phyloP scores from a whole-genome alignment of 495 filamentous ascomycete species.

The Pseudoneurospora amorphoporcata region DNA sequence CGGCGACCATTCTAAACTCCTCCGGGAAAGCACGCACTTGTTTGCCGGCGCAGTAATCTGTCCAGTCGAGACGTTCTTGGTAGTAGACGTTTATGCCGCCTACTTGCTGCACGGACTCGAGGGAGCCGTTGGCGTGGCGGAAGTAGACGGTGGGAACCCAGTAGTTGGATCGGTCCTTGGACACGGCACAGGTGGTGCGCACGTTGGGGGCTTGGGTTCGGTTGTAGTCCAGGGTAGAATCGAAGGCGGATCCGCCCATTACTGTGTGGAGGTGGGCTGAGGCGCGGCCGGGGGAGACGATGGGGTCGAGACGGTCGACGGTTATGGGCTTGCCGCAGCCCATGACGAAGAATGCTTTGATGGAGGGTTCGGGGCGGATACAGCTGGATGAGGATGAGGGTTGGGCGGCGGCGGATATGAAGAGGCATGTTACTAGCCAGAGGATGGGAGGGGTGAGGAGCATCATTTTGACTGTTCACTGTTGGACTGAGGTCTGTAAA shows the following conservation, averaged over 20 bases:
- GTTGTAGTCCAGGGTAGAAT: constrained; percentile 46
- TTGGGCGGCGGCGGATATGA: not conserved
- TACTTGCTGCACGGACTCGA: constrained; percentile 46
- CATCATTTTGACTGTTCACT: not conserved
- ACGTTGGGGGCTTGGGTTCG: constrained; percentile 47
- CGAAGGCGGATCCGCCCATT: constrained; percentile 57
- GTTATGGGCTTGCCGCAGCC: constrained; percentile 21
- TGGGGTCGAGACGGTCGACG: constrained; percentile 51
- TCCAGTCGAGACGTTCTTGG: constrained; percentile 37
- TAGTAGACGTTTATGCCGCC: constrained; percentile 32
- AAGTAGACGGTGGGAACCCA: constrained; percentile 63
- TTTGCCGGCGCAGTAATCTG: constrained; percentile 24
- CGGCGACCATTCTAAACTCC: constrained; percentile 59
- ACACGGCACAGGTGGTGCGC: constrained; percentile 47
- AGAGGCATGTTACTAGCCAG: not conserved
- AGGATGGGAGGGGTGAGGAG: not conserved
- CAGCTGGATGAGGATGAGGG: not conserved
- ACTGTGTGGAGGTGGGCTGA: constrained; percentile 58
- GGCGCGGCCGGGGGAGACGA: constrained; percentile 45
- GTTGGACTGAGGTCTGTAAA: not conserved
- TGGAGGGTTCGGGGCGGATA: not conserved
- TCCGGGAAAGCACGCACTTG: constrained; percentile 49
- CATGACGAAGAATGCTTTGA: constrained; percentile 14
- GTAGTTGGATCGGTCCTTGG: constrained; percentile 60
- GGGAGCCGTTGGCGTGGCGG: constrained; percentile 51